Evolutionary conservation across 495 filamentous ascomycete species (phyloP), one percentile per base, ranked within the genome.

Genomic region (Talaromyces proteolyticus): DNA sequence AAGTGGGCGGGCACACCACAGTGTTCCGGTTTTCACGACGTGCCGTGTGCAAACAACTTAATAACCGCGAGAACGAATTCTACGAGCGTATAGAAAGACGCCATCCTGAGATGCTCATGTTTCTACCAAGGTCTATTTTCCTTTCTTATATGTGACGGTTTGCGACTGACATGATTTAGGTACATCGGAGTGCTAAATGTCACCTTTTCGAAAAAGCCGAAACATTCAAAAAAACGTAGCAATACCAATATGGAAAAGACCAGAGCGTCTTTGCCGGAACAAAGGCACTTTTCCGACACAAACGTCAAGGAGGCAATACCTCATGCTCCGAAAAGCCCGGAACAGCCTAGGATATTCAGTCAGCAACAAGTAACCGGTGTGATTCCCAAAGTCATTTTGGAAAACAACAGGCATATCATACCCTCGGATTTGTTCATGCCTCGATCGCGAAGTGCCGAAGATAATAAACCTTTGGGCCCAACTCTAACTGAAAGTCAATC

Each of bases 171-270:
- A 59, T 56, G 52, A 25, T 29, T 7, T 53, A 93, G 93, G 62
- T 98, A 98, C 57, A 96, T 98, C 53, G 93, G 93, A 18, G 93
- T 98, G 38, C 71, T 98, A 36, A 98, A 98, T 63, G 93, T 97
- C 12, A 96, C 93, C 0, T 96, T 91, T 64, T 90, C 91, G 19
- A 96, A 94, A 65, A 84, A 81, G 37, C 70, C 80, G 5, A 88
- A 89, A 44, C 80, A 77, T 25, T 79, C 78, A 55, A 88, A 85
- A 53, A 67, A 67, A 44, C 68, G 68, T 51, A 67, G 76, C 18
- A 77, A 59, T 17, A 55, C 48, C 3, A 46, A 57, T n/a, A 25
- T 38, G 3, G 55, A 64, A 38, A 49, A 49, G 21, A 16, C 36
- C 14, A 39, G 22, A 24, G 47, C 22, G 10, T 23, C 34, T 25